Evolutionary conservation across 345 rosid genomes (phyloP), one percentile per base, ranked within the genome.

Genomic region (Noccaea bulbosa): DNA sequence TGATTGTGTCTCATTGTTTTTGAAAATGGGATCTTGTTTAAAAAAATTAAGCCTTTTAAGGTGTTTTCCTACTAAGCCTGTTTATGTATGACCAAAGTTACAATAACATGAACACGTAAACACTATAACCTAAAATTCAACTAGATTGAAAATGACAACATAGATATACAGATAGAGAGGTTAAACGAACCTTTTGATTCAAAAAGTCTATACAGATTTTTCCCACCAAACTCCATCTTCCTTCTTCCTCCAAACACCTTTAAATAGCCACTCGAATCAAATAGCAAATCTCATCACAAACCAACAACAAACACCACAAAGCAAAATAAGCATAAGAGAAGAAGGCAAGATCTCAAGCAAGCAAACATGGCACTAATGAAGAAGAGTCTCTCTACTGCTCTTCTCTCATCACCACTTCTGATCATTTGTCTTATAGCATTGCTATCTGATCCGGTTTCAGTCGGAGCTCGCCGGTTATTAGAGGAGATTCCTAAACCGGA

Each of bases 401-500:
- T 62, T 27, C 53, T 65, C 54, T 50, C 72, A 49, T 73, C 77
- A 17, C 72, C 72, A 20, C 4, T 73, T 58, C 8, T 75, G 33
- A 46, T 75, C 60, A 47, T 75, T 5, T 75, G 70, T 46, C 38
- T 69, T 17, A 47, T 47, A 7, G 70, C 74, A 54, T 30, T 75
- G 46, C 53, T 75, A 47, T 5, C 60, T 39, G 53, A 12, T 10
- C 74, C 79, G 7, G 40, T 46, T 55, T 38, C 74, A 30, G 79
- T 45, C 2, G 65, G 14, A 41, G 72, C 77, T 50, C 81, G 77
- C 12, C 43, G 71, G 69, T 16, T 68, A 33, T 43, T 71, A 6
- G 83, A 76, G 9, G 80, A 76, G 27, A 51, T 55, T 11, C 80
- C 80, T 17, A 54, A 75, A 43, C 79, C 74, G 16, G 82, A 79